phyloP scores from a whole-genome alignment of 305 asterid genomes.

The Fraxinus angustifolia region DNA sequence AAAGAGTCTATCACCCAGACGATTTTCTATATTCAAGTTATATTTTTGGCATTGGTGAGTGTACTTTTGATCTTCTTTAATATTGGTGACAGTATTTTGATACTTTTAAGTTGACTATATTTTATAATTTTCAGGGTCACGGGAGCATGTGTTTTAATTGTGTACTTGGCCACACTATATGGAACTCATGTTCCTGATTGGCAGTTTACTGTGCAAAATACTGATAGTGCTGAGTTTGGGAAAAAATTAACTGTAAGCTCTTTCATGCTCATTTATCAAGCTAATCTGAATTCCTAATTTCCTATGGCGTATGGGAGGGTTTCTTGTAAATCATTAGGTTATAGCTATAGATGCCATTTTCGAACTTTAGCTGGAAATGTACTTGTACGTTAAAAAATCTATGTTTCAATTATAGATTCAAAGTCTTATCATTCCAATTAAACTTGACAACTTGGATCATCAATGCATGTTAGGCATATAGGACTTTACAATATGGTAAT shows the following conservation, averaged over 20 bases:
- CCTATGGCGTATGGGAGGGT: neutral
- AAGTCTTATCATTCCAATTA: neutral
- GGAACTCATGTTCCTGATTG: constrained; percentile 72
- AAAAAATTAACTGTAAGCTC: constrained; percentile 49
- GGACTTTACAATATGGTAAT: neutral
- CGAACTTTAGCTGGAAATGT: neutral
- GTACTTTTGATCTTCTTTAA: neutral
- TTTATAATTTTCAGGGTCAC: constrained; percentile 39
- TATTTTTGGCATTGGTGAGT: constrained; percentile 62
- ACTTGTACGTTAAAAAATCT: neutral
- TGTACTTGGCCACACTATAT: constrained; percentile 56
- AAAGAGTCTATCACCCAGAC: constrained; percentile 16
- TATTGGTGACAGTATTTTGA: neutral
- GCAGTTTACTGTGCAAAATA: constrained; percentile 53
- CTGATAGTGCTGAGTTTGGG: constrained; percentile 51
- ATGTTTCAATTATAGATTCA: neutral
- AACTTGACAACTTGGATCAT: neutral
- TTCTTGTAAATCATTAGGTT: neutral
- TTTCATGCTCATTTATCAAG: neutral
- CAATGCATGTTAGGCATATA: neutral
- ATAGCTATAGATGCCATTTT: neutral
- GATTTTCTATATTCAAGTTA: constrained; percentile 37
- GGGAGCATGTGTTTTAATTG: constrained; percentile 46
- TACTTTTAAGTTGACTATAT: neutral
- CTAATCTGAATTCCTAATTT: neutral